Conservation (phyloP, 441 rosid genomes). For the Hura crepitans region DNA sequence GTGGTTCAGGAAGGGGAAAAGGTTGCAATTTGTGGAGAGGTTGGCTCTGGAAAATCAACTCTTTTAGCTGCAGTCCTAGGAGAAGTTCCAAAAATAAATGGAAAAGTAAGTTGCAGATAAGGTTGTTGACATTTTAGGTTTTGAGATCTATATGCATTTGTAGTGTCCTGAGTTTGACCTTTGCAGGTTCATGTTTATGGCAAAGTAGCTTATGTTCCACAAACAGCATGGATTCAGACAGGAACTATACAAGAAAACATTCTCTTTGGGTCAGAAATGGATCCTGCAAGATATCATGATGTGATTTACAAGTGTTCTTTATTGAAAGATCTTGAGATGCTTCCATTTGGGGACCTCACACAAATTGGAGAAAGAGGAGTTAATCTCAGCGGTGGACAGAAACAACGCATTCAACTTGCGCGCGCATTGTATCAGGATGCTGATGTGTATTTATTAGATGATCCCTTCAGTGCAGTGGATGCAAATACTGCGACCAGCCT, state of each 20-base stretch:
- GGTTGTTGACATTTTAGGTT: too few relatives aligned
- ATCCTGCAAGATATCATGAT: conserved; percentile 30
- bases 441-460: conserved; percentile 52
- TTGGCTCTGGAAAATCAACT: conserved; percentile 62
- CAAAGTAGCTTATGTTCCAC: conserved; percentile 48
- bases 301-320: conserved; percentile 35
- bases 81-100: conserved; percentile 41
- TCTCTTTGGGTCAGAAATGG: conserved; percentile 45
- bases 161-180: too few relatives aligned
- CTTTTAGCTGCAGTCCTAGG: conserved; percentile 47
- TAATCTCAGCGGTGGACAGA: conserved; percentile 57
- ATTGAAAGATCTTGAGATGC: conserved; percentile 40
- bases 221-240: conserved; percentile 52
- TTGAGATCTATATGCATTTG: too few relatives aligned
- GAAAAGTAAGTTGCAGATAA: conserved; percentile 32
- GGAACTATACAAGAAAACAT: conserved; percentile 50
- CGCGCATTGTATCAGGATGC: conserved; percentile 53
- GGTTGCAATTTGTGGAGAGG: conserved; percentile 51
- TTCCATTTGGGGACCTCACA: conserved; percentile 46
- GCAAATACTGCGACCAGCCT: conserved; percentile 45
- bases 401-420: conserved; percentile 54
- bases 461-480: conserved; percentile 60
- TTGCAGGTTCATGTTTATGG: conserved; percentile 41
- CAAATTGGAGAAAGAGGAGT: conserved; percentile 52
- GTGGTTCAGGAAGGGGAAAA: conserved; percentile 34